Evolutionary conservation across 108 stramenopile genomes (phyloP), one percentile per base, ranked within the genome.

Genomic region (Halocafeteria seosinensis): DNA sequence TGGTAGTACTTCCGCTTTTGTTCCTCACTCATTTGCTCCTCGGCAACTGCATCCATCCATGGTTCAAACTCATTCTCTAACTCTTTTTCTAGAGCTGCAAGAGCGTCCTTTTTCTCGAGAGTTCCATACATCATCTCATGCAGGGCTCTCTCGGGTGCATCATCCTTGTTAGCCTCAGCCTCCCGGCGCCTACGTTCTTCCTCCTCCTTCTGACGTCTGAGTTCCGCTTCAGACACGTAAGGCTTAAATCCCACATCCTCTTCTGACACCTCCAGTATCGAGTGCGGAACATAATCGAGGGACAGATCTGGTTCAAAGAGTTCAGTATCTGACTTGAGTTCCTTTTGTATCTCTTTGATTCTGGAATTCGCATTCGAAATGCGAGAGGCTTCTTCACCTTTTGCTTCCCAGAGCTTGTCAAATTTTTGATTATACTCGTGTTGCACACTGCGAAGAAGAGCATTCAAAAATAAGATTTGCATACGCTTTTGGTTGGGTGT

Each of bases 51-150:
- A 50, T 79, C 57, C 17, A 8, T 25, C 57, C n/a, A 8, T 2
- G 57, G 17, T 35, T 59, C 12, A 33, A 2, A 13, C 12, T 5
- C 2, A 12, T 12, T 5, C 27, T 28, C 12, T 12, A 30, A 2
- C 12, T 6, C 28, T 12, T 59, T 35, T 35, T 8, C 27, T 3
- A 28, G 2, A 21, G 2, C 51, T 9, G 29, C 31, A 12, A 25
- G 27, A 31, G 73, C 76, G 31, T 73, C 52, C 73, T 79, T 81
- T 4, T 50, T 76, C 50, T 80, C 82, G 8, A 84, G 67, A 21
- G 81, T 84, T 6, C 82, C 82, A 38, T 75, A 47, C 82, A 84
- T 84, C 82, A 84, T 84, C 30, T 82, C 81, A 31, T 70, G 61
- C 21, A 78, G 42, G 1, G 71, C 77, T 11, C 76, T 50, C 3